These are phyloP conservation scores for Camellia lanceoleosa DNA, from an alignment of 148 eudicot species.

Conservation along the genomic window DNA sequence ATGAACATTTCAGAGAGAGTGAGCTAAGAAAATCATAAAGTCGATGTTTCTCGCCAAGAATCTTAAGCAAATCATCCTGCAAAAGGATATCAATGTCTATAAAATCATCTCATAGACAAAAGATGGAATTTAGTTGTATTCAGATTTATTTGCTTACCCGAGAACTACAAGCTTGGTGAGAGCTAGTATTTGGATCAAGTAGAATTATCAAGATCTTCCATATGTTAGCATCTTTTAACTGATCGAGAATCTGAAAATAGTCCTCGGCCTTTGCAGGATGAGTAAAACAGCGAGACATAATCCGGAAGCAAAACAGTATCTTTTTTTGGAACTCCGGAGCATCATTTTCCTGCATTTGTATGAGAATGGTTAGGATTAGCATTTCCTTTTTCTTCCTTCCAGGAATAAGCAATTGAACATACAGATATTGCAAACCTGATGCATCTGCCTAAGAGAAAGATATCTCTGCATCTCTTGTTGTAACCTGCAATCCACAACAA, in stretches of 20 bases:
- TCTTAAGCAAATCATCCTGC: slow-evolving; percentile 84
- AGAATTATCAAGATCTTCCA: slow-evolving; percentile 66
- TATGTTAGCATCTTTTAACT: slow-evolving; percentile 76
- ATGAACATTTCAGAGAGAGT: slow-evolving; percentile 83
- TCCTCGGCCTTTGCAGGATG: slow-evolving; percentile 84
- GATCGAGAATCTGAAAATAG: slow-evolving; percentile 81
- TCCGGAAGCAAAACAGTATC: slow-evolving; percentile 55
- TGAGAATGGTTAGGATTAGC: slow-evolving; percentile 10
- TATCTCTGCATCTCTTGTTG: slow-evolving; percentile 95
- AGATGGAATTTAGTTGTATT: not conserved
- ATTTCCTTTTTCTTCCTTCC: not conserved
- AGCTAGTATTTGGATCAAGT: slow-evolving; percentile 68
- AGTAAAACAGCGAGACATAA: slow-evolving; percentile 82
- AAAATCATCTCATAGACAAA: not conserved
- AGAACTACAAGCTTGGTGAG: slow-evolving; percentile 48
- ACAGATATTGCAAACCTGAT: slow-evolving; percentile 50
- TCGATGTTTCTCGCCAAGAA: slow-evolving; percentile 71
- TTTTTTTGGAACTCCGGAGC: slow-evolving; percentile 66
- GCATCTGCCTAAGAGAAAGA: slow-evolving; percentile 75
- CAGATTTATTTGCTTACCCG: slow-evolving; percentile 45
- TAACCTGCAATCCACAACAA: slow-evolving; percentile 56
- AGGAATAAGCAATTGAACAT: not conserved
- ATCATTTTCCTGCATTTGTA: slow-evolving; percentile 65
- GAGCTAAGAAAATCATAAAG: slow-evolving; percentile 76
- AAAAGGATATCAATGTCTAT: slow-evolving; percentile 3